Conservation (phyloP, 2,329 filamentous ascomycete genomes). For the Ascocoryne sarcoides region DNA sequence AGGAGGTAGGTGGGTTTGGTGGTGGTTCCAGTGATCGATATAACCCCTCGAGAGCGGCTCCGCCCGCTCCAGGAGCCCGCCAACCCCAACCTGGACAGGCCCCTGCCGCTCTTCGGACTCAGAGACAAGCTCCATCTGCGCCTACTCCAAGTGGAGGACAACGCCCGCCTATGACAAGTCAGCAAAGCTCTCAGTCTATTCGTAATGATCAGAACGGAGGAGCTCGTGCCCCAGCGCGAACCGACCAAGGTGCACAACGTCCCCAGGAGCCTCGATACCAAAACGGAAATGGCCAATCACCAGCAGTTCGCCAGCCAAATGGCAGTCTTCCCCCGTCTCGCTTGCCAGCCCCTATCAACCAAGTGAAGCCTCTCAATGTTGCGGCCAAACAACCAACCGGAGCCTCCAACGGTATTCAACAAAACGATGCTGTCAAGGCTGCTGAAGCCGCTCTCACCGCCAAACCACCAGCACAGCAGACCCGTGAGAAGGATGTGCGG, state of each 20-base stretch:
- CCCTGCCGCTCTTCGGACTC: slow-evolving; percentile 49
- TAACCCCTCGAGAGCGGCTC: slow-evolving; percentile 77
- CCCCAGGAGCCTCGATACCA: slow-evolving; percentile 26
- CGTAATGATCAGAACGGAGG: slow-evolving; percentile 20
- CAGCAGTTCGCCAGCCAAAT: slow-evolving; percentile 36
- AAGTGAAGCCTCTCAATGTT: slow-evolving; percentile 72
- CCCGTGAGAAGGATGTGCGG: slow-evolving; percentile 79
- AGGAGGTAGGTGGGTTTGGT: slow-evolving; percentile 68
- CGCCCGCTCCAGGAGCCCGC: slow-evolving; percentile 54
- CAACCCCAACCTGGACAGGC: slow-evolving; percentile 48
- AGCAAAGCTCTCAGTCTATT: slow-evolving; percentile 41
- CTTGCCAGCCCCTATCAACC: slow-evolving; percentile 43
- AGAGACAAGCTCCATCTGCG: slow-evolving; percentile 74
- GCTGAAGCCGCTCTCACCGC: slow-evolving; percentile 83
- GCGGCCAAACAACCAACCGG: slow-evolving; percentile 49
- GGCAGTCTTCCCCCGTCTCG: slow-evolving; percentile 39
- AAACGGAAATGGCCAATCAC: slow-evolving; percentile 33
- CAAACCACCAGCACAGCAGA: slow-evolving; percentile 57
- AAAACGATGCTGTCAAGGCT: slow-evolving; percentile 68
- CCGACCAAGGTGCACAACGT: slow-evolving; percentile 33
- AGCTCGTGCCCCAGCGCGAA: slow-evolving; percentile 35
- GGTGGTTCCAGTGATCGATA: slow-evolving; percentile 52
- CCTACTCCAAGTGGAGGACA: slow-evolving; percentile 38
- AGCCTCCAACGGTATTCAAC: slow-evolving; percentile 30
- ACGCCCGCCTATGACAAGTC: slow-evolving; percentile 41